Evolutionary conservation across 805 yeast genomes (phyloP), one percentile per base, ranked within the genome.

Genomic region (Zygoascus tannicola): DNA sequence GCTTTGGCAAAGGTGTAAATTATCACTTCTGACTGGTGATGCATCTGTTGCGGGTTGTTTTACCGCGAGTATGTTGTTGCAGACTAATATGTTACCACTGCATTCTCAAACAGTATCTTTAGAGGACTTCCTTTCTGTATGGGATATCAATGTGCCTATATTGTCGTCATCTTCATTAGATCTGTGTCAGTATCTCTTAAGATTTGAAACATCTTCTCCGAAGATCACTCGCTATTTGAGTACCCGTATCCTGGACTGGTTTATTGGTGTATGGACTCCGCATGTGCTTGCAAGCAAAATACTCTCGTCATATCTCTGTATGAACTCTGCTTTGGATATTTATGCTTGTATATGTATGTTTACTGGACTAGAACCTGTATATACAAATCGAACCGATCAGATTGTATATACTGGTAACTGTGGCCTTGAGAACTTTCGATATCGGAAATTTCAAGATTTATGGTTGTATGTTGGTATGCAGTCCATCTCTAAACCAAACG

Each of bases 211-310:
- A 12, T 5, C 14, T 7, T 37, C 40, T 5, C 18, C 40, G 10
- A 4, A 23, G 15, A 23, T 37, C 12, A n/a, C 22, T 10, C 30
- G 32, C 5, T 15, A 21, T 12, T 16, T 26, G 4, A 15, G 22
- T 37, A 15, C 32, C n/a, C 32, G 30, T n/a, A 23, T 44, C 4
- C 22, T 23, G 10, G 43, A 38, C 8, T 44, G 46, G 46, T 18
- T 38, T 5, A 3, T 32, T 2, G 15, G 19, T 15, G 28, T 30
- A 14, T 38, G 42, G 46, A 20, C 21, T 7, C 15, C 22, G 4
- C 20, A 37, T 32, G 21, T 41, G 4, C 15, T 16, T 26, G n/a
- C 36, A 12, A 3, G 22, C 12, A 26, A 26, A 12, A 8, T 12
- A 8, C 12, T 8, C 30, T 8, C 30, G 12, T 8, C 30, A 26